A percentile compares a stretch with the other conserved stretches of the same genome.
These are phyloP conservation scores for Lolium perenne DNA, from an alignment of 176 grass and related monocot species.

Conservation along the genomic window DNA sequence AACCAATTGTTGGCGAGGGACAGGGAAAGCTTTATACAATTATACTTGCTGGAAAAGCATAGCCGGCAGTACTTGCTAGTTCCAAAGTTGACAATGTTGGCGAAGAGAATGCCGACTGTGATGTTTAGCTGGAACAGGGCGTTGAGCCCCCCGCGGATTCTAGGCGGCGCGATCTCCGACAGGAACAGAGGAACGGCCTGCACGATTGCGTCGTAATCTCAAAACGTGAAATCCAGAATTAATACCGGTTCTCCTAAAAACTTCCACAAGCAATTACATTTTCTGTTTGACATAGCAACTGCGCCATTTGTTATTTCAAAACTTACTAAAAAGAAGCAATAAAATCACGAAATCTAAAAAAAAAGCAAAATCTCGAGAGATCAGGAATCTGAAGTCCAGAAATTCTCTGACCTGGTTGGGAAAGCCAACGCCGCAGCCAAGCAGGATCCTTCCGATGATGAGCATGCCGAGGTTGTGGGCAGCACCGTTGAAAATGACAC, in stretches of 20 bases:
- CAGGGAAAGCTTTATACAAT: neutral
- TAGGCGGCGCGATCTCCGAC: neutral
- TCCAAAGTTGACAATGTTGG: neutral
- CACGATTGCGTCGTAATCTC: neutral
- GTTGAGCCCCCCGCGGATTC: neutral
- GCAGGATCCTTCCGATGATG: conserved; percentile 76
- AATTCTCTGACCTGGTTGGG: conserved; percentile 65
- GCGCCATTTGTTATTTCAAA: no score
- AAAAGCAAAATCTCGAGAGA: no score
- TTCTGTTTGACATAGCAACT: neutral
- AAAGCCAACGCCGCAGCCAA: conserved; percentile 85
- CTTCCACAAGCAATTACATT: neutral
- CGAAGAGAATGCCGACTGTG: neutral
- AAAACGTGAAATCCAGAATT: neutral
- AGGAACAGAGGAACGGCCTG: conserved; percentile 11
- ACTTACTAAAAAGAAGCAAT: neutral
- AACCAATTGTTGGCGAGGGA: neutral
- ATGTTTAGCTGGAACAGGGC: neutral
- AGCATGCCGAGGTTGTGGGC: conserved; percentile 67
- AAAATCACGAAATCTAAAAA: neutral
- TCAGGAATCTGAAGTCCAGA: neutral
- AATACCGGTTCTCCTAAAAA: neutral
- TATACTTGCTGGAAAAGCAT: neutral
- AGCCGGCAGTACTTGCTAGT: neutral
- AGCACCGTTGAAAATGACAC: conserved; percentile 68